Evolutionary conservation across 2,329 filamentous ascomycete species (phyloP).

Genomic region (Alternaria ventricosa): DNA sequence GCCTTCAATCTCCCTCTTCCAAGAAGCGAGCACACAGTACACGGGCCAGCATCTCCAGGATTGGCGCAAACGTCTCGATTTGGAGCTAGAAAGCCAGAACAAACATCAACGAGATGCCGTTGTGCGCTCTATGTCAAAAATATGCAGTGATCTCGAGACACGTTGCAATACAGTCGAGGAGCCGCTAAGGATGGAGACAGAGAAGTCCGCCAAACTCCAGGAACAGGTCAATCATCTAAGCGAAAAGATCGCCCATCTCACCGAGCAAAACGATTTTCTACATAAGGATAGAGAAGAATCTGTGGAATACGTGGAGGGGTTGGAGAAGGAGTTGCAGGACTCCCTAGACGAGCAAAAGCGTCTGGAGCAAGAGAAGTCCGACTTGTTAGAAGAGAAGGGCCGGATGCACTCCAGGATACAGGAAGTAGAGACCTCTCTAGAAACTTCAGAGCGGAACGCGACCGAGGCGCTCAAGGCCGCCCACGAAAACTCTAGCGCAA

Average conservation of each 20-base stretch:
- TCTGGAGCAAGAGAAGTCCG: conserved; percentile 40
- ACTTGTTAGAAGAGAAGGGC: conserved; percentile 44
- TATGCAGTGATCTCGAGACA: conserved; percentile 63
- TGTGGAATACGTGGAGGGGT: conserved; percentile 39
- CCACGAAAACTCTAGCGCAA: conserved; percentile 29
- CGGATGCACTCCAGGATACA: conserved; percentile 38
- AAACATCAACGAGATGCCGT: conserved; percentile 56
- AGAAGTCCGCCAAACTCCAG: conserved; percentile 44
- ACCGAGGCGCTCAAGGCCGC: conserved; percentile 33
- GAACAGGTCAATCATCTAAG: conserved; percentile 40
- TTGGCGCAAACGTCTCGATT: conserved; percentile 58
- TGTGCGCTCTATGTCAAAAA: conserved; percentile 57
- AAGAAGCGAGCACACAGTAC: conserved; percentile 49
- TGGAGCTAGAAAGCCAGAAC: conserved; percentile 49
- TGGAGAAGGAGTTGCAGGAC: conserved; percentile 48
- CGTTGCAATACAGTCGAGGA: conserved; percentile 63
- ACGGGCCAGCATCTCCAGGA: conserved; percentile 46
- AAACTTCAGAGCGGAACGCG: conserved; percentile 43
- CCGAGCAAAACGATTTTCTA: conserved; percentile 46
- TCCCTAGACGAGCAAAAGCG: conserved; percentile 40
- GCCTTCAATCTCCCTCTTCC: conserved; percentile 39
- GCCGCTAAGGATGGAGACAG: conserved; percentile 57
- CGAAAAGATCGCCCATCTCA: conserved; percentile 43
- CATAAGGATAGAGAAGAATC: conserved; percentile 32
- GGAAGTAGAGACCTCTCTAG: conserved; percentile 47